Base-by-base conservation (phyloP, 805 yeast genomes). In the Candida pseudofarinosa region DNA sequence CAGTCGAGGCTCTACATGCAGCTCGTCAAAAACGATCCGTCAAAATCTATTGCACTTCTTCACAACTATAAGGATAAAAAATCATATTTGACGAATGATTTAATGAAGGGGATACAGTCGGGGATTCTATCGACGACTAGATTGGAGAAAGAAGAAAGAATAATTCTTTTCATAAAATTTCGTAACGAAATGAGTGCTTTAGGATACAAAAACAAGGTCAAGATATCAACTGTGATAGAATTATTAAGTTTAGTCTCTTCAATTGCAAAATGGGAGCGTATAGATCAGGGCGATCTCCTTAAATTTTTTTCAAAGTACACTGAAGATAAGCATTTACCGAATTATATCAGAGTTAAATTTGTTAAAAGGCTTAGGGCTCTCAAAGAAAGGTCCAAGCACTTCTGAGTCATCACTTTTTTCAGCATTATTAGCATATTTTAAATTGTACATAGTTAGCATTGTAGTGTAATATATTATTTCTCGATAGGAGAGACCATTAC, bases 11-110 rank as follows among this genome's bases (percentile, higher is more conserved):
- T 64, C n/a, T 57, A 54, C 38, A 53, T 56, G 43, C 38, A 50
- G 26, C 50, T 65, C 49, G 61, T 64, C n/a, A 43, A 46, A 20
- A 55, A 52, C 3, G 57, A 60, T 37, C 70, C 71, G 1, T 19
- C 17, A n/a, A 49, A 50, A 14, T 48, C 67, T 2, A 14, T 64
- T 19, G 51, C 51, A 35, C 45, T 67, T 15, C 51, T 66, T n/a
- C 42, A 50, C 1, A 47, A 44, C 19, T 57, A 58, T 49, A 40
- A 50, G 31, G 36, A 52, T 4, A 52, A 49, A 13, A 57, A 60
- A 34, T 43, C 56, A 7, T 31, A 44, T 6, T 43, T 67, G 19
- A 46, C 51, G 10, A 46, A 43, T 36, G 41, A 45, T 16, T 40
- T 56, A 19, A 41, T 58, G 51, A 43, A 44, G 34, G 60, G 48